phyloP scores from a whole-genome alignment of 176 grass and related monocot genomes.

The Cenchrus americanus region DNA sequence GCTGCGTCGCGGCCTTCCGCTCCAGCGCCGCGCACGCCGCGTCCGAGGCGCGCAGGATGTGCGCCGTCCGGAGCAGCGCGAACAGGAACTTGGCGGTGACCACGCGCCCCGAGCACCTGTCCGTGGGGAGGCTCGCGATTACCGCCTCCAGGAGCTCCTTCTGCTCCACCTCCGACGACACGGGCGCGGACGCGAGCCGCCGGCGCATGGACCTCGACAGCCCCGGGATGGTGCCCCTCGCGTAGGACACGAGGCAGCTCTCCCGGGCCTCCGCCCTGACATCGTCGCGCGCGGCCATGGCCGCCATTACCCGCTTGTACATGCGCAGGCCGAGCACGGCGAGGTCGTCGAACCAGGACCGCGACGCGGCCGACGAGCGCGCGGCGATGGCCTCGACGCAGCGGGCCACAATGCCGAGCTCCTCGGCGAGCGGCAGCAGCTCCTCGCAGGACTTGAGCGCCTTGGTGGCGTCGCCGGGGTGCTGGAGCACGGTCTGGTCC shows the following conservation, averaged over 20 bases:
- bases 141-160: slow-evolving; percentile 81
- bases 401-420: slow-evolving; percentile 61
- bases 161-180: slow-evolving; percentile 74
- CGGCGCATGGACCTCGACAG: slow-evolving; percentile 69
- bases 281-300: slow-evolving; percentile 59
- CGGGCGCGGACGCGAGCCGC: slow-evolving; percentile 65
- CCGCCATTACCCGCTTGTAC: slow-evolving; percentile 84
- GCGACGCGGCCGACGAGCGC: slow-evolving; percentile 50
- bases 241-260: slow-evolving; percentile 81
- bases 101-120: slow-evolving; percentile 51
- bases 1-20: slow-evolving; percentile 68
- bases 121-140: slow-evolving; percentile 55
- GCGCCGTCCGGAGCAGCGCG: slow-evolving; percentile 71
- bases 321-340: slow-evolving; percentile 67
- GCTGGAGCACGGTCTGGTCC: slow-evolving; percentile 48
- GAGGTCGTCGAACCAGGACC: slow-evolving; percentile 74
- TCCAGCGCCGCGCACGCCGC: slow-evolving; percentile 56
- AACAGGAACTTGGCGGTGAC: slow-evolving; percentile 77
- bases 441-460: slow-evolving; percentile 94
- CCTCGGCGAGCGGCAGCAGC: slow-evolving; percentile 69
- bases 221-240: slow-evolving; percentile 75
- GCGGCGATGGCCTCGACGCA: slow-evolving; percentile 83
- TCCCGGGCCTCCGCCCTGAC: slow-evolving; percentile 58
- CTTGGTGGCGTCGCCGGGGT: slow-evolving; percentile 65
- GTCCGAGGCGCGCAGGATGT: slow-evolving; percentile 67